Percentiles rank a stretch among this genome's conserved stretches.
Conservation (phyloP, 2,329 filamentous ascomycete species). For the Myriosclerotinia scirpicola region DNA sequence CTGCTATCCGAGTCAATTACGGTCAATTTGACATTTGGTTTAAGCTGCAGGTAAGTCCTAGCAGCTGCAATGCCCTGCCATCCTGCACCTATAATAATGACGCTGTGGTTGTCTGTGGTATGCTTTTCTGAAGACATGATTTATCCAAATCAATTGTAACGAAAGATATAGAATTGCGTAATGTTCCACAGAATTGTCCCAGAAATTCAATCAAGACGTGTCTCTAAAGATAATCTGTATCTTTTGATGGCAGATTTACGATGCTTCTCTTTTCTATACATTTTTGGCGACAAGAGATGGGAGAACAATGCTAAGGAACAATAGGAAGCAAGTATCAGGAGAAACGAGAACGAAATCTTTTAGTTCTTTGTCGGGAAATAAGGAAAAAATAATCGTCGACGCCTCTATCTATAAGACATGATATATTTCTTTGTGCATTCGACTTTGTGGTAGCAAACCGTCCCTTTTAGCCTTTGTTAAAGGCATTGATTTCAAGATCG, state of each 20-base stretch:
- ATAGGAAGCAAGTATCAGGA: neutral
- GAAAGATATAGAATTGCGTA: neutral
- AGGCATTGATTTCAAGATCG: neutral
- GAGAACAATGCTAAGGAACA: constrained; percentile 14
- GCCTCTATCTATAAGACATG: neutral
- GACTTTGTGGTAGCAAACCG: too few relatives aligned
- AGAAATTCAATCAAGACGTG: too few relatives aligned
- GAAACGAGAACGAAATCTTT: neutral
- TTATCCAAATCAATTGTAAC: neutral
- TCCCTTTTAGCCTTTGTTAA: neutral
- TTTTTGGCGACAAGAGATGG: neutral
- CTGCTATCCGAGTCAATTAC: constrained; percentile 58
- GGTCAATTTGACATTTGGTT: constrained; percentile 54
- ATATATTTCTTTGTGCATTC: neutral
- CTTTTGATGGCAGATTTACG: too few relatives aligned
- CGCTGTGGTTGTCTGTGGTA: neutral
- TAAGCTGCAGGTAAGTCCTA: constrained; percentile 58
- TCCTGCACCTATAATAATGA: constrained; percentile 40
- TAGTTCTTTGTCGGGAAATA: neutral
- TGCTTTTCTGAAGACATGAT: constrained; percentile 2
- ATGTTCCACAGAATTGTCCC: neutral
- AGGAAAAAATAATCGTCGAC: neutral
- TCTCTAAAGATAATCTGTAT: neutral
- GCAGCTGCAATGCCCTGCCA: constrained; percentile 59
- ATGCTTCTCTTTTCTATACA: neutral